Evolutionary conservation across 495 filamentous ascomycete genomes (phyloP), one percentile per base, ranked within the genome.

Genomic region (Xylaria cubensis): DNA sequence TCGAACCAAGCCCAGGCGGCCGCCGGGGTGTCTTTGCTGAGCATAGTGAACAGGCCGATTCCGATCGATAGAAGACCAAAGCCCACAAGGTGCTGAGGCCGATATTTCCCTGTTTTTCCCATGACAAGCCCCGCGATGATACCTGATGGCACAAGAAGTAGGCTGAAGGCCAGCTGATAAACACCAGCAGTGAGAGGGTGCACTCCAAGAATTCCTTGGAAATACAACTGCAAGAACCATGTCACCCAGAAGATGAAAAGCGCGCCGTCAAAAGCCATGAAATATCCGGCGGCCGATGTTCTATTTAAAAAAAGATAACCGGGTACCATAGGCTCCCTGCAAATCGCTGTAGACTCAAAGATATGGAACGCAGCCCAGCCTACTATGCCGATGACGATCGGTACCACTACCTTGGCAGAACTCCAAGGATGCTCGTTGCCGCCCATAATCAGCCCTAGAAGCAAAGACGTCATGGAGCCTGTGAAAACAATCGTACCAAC

Each of bases 181-280:
- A 88, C 81, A 26, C 86, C 86, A 21, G 82, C 84, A 59, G 80
- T 81, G 21, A 81, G 75, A 6, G 86, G 83, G 0, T 80, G 77
- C 3, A 78, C 78, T 3, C 78, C 81, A 67, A 85, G 82, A 76
- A 88, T 84, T 10, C 83, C 84, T 76, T 93, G 91, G 78, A 92
- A 91, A 85, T 88, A 92, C 53, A 92, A 84, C 1, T 88, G 88
- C 0, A 91, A 77, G 63, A 86, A 88, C 73, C 71, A 78, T 8
- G 66, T 64, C 1, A 75, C 48, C 36, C 68, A 63, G 8, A 74
- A 67, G 9, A 65, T 39, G 10, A 73, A 51, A 7, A 51, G 41
- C 4, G 39, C 26, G 17, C 50, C 36, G 6, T 67, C n/a, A 48
- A 76, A 81, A 0, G 73, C 78, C 34, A 75, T 21, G 44, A 64